A percentile compares a stretch with the other conserved stretches of the same genome.
phyloP scores from a whole-genome alignment of 192 early-diverging fungal species.

The Coemansia sp. region DNA sequence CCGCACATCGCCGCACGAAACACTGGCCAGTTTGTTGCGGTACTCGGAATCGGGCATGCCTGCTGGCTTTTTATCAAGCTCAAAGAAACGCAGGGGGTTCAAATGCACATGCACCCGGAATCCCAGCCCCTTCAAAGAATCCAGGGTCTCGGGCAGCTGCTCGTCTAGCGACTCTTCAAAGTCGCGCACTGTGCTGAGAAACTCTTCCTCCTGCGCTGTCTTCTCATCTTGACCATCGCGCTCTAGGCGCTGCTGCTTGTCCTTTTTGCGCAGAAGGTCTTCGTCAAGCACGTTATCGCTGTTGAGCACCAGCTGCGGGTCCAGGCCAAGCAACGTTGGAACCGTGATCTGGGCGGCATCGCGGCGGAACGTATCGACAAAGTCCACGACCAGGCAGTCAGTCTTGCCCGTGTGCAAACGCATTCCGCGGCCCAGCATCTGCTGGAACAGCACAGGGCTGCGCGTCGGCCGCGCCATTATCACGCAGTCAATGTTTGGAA shows the following conservation, averaged over 20 bases:
- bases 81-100: conserved; percentile 33
- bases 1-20: conserved; percentile 19
- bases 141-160: conserved; percentile 4
- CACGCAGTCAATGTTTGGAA: conserved; percentile 86
- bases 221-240: not conserved
- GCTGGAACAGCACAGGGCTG: conserved; percentile 83
- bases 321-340: conserved; percentile 81
- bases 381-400: conserved; percentile 82
- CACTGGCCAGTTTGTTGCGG: conserved; percentile 3
- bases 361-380: conserved; percentile 70
- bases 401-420: conserved; percentile 61
- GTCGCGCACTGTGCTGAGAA: not conserved
- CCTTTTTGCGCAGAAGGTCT: not conserved
- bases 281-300: conserved; percentile 35
- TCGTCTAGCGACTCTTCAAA: conserved; percentile 3
- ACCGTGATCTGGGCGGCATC: conserved; percentile 58
- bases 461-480: conserved; percentile 84
- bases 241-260: not conserved
- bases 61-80: not conserved
- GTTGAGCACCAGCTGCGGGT: conserved; percentile 54
- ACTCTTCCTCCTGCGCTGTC: not conserved
- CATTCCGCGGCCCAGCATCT: conserved; percentile 96
- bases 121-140: conserved; percentile 18
- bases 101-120: conserved; percentile 23
- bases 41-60: not conserved